Evolutionary conservation across 2,329 filamentous ascomycete genomes (phyloP).

Genomic region (Arthrobotrys sphaeroides): DNA sequence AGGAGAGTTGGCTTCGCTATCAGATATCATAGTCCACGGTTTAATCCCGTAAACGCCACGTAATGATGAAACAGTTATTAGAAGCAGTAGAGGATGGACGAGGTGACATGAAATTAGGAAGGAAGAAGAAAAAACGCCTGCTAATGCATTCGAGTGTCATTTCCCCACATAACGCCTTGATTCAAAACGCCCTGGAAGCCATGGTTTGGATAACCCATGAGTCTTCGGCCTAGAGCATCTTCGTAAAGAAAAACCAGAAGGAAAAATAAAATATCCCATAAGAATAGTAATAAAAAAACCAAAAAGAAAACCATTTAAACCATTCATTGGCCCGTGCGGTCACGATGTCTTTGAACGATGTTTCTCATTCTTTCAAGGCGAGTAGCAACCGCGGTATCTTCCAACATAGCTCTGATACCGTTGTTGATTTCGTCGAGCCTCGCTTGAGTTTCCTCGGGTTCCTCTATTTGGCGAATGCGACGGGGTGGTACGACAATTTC

Average conservation of each 20-base stretch:
- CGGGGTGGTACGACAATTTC: no score
- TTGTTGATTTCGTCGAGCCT: neutral
- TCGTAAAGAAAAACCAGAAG: neutral
- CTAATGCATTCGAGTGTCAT: constrained; percentile 1
- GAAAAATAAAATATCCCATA: neutral
- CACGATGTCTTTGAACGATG: no score
- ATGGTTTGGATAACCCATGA: no score
- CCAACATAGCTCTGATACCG: neutral
- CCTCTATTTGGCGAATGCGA: no score
- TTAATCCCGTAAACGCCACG: neutral
- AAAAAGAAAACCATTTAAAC: neutral
- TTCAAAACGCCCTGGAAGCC: no score
- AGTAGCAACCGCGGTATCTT: neutral
- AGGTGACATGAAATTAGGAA: neutral
- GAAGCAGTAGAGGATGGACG: neutral
- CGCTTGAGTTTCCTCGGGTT: neutral
- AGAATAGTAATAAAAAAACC: neutral
- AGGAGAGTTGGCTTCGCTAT: neutral
- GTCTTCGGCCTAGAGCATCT: no score
- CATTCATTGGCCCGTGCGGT: neutral
- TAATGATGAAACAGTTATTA: neutral
- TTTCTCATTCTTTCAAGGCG: neutral
- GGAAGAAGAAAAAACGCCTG: neutral
- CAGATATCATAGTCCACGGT: neutral
- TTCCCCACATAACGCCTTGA: neutral